Base-by-base conservation (phyloP, 2,329 filamentous ascomycete genomes). In the Alternaria sp. region DNA sequence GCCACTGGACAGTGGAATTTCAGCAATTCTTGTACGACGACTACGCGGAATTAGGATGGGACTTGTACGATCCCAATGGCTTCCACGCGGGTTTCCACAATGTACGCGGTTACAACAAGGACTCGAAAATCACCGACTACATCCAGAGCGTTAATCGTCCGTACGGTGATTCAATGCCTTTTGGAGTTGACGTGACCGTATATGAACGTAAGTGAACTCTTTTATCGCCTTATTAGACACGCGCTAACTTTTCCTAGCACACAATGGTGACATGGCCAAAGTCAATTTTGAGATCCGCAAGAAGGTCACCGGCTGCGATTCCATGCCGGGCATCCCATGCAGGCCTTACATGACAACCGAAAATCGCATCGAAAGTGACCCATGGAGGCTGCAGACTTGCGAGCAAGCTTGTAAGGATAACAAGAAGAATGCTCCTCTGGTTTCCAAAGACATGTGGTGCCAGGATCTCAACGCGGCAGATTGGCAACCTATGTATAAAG, bases 31-130 rank as follows among this genome's bases (percentile, higher is more conserved):
- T 72, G 63, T 47, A 65, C 11, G 30, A 59, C 10, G 46, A 65
- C 2, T 17, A 51, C 1, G 57, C 69, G 1, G 52, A 57, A 9
- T 26, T 73, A 2, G 57, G 58, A 6, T 75, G 69, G 70, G 40
- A 15, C 10, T 56, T 74, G 2, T 58, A 50, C 10, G 66, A 73
- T 19, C 67, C 69, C 6, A 66, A 73, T 21, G 63, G 62, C 7
- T 47, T 62, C 40, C 12, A 59, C 8, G 65, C 67, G 28, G 65
- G 67, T 10, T 19, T 40, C 10, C 61, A 59, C 13, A 26, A 17
- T 2, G 40, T 47, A 3, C 12, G 30, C 12, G 43, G 36, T 3
- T 23, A 59, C 17, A 40, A 40, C n/a, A 40, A 40, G 47, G 45
- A 9, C 26, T 53, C 7, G 17, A 57, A 11, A 9, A 58, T 62